Evolutionary conservation across 768 basidiomycete genomes (phyloP).

Genomic region (Amanita rubescens): DNA sequence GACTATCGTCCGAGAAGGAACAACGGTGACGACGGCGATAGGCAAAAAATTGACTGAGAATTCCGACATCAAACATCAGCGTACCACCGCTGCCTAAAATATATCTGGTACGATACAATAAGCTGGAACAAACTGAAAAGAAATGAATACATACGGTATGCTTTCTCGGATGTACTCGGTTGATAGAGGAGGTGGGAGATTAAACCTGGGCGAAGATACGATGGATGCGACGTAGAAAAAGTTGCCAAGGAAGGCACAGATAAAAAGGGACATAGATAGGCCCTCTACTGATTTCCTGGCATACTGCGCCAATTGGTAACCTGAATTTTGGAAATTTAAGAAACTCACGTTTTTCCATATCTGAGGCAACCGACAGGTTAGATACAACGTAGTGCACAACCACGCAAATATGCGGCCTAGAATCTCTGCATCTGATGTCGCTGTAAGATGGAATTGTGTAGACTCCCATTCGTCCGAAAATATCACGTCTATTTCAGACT

Average conservation of each 20-base stretch:
- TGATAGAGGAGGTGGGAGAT: conserved; percentile 50
- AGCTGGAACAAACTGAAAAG: conserved; percentile 2
- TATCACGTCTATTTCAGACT: background rate
- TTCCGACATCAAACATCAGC: conserved; percentile 86
- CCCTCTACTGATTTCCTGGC: conserved; percentile 91
- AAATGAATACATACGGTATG: conserved; percentile 73
- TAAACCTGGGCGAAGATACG: conserved; percentile 62
- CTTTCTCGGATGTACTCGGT: conserved; percentile 69
- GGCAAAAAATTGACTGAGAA: conserved; percentile 77
- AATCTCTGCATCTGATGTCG: conserved; percentile 45
- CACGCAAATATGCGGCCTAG: conserved; percentile 92
- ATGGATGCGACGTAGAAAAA: conserved; percentile 89
- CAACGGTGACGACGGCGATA: conserved; percentile 48
- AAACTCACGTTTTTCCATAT: conserved; percentile 96
- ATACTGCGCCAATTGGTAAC: conserved; percentile 39
- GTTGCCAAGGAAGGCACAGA: conserved; percentile 93
- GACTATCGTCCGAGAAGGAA: background rate
- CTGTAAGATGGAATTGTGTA: background rate
- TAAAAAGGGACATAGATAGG: conserved; percentile 87
- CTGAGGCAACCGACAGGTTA: conserved; percentile 91
- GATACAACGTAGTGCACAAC: conserved; percentile 87
- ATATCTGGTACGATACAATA: conserved; percentile 43
- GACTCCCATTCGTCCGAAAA: background rate
- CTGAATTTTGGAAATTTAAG: background rate
- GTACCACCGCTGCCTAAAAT: conserved; percentile 91